Evolutionary conservation across 2,329 filamentous ascomycete genomes (phyloP).

Genomic region (Aspergillus aculeatinus): DNA sequence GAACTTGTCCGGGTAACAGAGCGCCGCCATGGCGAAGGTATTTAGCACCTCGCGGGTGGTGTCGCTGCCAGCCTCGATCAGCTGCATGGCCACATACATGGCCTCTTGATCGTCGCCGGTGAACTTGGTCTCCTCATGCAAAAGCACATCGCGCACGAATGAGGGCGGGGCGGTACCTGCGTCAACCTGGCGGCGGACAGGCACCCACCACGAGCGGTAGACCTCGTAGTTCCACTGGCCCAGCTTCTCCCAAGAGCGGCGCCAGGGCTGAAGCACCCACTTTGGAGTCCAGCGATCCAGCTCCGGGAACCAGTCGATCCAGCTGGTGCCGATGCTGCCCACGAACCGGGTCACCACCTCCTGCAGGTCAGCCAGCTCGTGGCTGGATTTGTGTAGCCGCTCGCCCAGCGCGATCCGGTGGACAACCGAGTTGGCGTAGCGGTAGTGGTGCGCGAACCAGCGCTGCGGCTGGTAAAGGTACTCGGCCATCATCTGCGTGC

Average conservation of each 20-base stretch:
- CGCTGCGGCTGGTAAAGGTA: conserved; percentile 33
- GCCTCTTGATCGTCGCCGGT: conserved; percentile 35
- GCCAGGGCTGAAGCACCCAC: conserved; percentile 22
- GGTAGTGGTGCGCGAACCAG: conserved; percentile 45
- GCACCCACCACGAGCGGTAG: conserved; percentile 38
- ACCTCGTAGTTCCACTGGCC: conserved; percentile 37
- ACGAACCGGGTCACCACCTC: conserved; percentile 38
- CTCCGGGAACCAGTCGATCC: conserved; percentile 43
- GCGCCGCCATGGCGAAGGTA: conserved; percentile 31
- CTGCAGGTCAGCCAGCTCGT: conserved; percentile 41
- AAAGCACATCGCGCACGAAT: conserved; percentile 37
- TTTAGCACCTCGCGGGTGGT: conserved; percentile 43
- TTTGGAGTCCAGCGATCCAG: conserved; percentile 24
- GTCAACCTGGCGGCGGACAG: conserved; percentile 25
- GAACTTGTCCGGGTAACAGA: conserved; percentile 25
- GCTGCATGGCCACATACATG: conserved; percentile 43
- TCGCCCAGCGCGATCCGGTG: conserved; percentile 39
- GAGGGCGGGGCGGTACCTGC: conserved; percentile 34
- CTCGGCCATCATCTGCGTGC: conserved; percentile 36
- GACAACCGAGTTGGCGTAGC: conserved; percentile 43
- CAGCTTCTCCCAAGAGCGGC: conserved; percentile 34
- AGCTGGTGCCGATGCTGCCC: conserved; percentile 33
- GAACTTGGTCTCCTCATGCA: conserved; percentile 30
- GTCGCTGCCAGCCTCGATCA: conserved; percentile 48
- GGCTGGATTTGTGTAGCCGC: conserved; percentile 28